phyloP scores from a whole-genome alignment of 2,329 filamentous ascomycete species.

The Dactylonectria macrodidyma region DNA sequence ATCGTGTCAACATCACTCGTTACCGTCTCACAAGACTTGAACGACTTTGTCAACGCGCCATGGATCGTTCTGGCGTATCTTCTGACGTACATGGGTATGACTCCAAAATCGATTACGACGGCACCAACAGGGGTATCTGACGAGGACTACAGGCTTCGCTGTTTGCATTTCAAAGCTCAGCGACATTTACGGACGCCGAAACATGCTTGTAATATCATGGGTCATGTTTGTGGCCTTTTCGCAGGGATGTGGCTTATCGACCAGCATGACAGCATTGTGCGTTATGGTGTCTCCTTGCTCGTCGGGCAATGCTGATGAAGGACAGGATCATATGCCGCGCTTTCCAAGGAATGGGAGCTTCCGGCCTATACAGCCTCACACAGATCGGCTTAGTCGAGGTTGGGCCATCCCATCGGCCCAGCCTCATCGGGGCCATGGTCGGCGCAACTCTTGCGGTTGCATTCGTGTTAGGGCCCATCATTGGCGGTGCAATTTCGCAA shows the following conservation, averaged over 20 bases:
- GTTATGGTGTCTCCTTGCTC: constrained; percentile 39
- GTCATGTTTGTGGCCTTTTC: constrained; percentile 70
- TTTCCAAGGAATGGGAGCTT: constrained; percentile 73
- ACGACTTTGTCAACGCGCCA: constrained; percentile 65
- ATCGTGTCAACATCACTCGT: constrained; percentile 72
- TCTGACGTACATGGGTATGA: constrained; percentile 68
- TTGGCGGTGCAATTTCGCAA: constrained; percentile 71
- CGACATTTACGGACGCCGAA: constrained; percentile 70
- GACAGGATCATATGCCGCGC: constrained; percentile 70
- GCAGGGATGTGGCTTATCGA: constrained; percentile 66
- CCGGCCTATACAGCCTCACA: constrained; percentile 73
- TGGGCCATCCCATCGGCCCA: constrained; percentile 66
- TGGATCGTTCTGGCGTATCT: constrained; percentile 72
- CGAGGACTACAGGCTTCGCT: constrained; percentile 62
- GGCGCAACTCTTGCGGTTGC: constrained; percentile 70
- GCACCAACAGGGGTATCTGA: constrained; percentile 18
- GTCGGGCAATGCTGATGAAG: constrained; percentile 36
- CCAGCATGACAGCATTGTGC: constrained; percentile 67
- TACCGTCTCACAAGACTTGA: constrained; percentile 67
- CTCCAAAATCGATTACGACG: background rate
- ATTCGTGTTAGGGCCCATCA: constrained; percentile 71
- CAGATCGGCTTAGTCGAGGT: constrained; percentile 72
- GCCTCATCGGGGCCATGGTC: constrained; percentile 68
- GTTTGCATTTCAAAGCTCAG: constrained; percentile 72
- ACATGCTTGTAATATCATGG: constrained; percentile 66